phyloP scores from a whole-genome alignment of 768 basidiomycete species.

The Kwoniella sp. region DNA sequence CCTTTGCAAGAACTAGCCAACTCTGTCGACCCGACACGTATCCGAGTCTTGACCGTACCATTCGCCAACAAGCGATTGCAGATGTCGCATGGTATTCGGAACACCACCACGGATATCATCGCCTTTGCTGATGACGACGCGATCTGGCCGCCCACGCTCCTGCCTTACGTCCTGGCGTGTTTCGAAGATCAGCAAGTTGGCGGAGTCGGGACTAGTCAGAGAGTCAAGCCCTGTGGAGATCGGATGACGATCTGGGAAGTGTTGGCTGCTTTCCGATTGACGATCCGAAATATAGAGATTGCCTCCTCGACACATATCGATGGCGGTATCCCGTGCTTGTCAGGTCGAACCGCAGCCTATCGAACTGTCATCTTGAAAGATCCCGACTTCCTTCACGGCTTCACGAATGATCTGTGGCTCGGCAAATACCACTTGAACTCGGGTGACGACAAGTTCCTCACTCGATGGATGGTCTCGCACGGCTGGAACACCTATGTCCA shows the following conservation, averaged over 20 bases:
- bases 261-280: slow-evolving; percentile 85
- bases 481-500: slow-evolving; percentile 91
- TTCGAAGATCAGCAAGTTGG: slow-evolving; percentile 94
- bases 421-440: slow-evolving; percentile 94
- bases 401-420: slow-evolving; percentile 91
- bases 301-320: slow-evolving; percentile 87
- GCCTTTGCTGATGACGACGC: slow-evolving; percentile 95
- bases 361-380: slow-evolving; percentile 93
- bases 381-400: slow-evolving; percentile 87
- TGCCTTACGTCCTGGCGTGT: slow-evolving; percentile 85
- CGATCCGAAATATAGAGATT: slow-evolving; percentile 93
- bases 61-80: slow-evolving; percentile 92
- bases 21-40: slow-evolving; percentile 74
- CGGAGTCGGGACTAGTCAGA: slow-evolving; percentile 87
- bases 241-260: slow-evolving; percentile 93
- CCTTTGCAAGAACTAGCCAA: slow-evolving; percentile 87
- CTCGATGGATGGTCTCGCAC: slow-evolving; percentile 93
- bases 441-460: slow-evolving; percentile 91
- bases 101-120: slow-evolving; percentile 88
- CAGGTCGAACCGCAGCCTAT: slow-evolving; percentile 90
- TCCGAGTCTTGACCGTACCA: slow-evolving; percentile 84
- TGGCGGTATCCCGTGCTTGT: slow-evolving; percentile 86
- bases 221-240: slow-evolving; percentile 76
- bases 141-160: slow-evolving; percentile 88
- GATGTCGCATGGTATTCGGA: slow-evolving; percentile 90